phyloP scores from a whole-genome alignment of 805 yeast species.

The Yueomyces sp. region DNA sequence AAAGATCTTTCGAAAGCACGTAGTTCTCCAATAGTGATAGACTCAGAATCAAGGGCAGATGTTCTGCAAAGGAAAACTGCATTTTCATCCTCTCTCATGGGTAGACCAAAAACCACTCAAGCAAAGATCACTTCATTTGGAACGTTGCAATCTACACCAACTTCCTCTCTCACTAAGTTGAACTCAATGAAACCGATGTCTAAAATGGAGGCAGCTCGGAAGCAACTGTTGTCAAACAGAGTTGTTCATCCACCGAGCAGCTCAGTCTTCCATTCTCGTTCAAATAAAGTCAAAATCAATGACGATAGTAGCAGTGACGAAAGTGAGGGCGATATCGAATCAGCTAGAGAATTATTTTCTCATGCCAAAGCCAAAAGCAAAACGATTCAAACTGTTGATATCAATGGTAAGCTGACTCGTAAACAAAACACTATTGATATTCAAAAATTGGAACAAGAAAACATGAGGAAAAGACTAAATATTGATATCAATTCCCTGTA shows the following conservation, averaged over 20 bases:
- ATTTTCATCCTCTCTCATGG: conserved; percentile 15
- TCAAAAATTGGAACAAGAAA: conserved; percentile 49
- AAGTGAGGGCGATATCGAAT: conserved; percentile 28
- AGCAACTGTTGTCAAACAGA: conserved; percentile 18
- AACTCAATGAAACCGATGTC: conserved; percentile 21
- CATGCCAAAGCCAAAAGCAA: conserved; percentile 19
- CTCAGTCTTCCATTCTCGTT: conserved; percentile 34
- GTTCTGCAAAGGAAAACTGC: conserved; percentile 20
- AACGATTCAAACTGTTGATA: conserved; percentile 27
- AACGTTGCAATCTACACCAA: conserved; percentile 19
- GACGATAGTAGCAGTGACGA: conserved; percentile 24
- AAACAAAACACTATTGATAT: conserved; percentile 28
- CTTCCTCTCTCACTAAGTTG: conserved; percentile 10
- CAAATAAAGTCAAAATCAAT: conserved; percentile 9
- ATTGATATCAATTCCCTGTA: conserved; percentile 72
- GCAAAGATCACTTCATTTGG: conserved; percentile 28
- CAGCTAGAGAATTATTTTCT: conserved; percentile 25
- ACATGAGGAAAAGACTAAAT: conserved; percentile 66
- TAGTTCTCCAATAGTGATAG: conserved; percentile 2
- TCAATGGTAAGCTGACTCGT: conserved; percentile 27
- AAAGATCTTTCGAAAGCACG: conserved; percentile 10
- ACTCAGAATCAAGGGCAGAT: conserved; percentile 19
- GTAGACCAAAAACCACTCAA: conserved; percentile 22
- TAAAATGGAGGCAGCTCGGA: conserved; percentile 28
- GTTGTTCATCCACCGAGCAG: conserved; percentile 36